phyloP scores from a whole-genome alignment of 2,329 filamentous ascomycete genomes.

The Arthrobotrys entomopaga region DNA sequence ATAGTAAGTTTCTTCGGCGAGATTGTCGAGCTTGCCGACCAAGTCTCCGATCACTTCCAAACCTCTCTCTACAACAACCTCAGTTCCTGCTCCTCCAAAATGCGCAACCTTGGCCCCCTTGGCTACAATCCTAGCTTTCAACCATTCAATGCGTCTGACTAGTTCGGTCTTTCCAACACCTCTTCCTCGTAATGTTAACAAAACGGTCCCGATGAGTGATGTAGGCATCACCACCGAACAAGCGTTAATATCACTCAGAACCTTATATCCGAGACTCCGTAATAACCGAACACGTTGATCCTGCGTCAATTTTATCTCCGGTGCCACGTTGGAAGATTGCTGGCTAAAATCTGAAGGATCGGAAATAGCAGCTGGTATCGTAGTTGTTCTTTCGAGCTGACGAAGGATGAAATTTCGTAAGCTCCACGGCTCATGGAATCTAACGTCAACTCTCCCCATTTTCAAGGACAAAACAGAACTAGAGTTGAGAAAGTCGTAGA shows the following conservation, averaged over 20 bases:
- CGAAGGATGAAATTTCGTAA: slow-evolving; percentile 81
- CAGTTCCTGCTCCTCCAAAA: slow-evolving; percentile 82
- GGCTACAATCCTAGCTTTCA: slow-evolving; percentile 79
- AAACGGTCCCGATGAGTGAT: slow-evolving; percentile 89
- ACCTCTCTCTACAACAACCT: slow-evolving; percentile 85
- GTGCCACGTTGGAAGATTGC: slow-evolving; percentile 9
- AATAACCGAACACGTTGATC: slow-evolving; percentile 76
- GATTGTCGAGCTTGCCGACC: slow-evolving; percentile 79
- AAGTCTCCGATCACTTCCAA: slow-evolving; percentile 91
- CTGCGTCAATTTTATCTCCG: slow-evolving; percentile 60
- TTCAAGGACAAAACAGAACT: slow-evolving; percentile 89
- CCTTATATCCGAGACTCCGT: slow-evolving; percentile 87
- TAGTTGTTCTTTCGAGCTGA: slow-evolving; percentile 68
- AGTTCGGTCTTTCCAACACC: slow-evolving; percentile 90
- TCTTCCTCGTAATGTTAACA: slow-evolving; percentile 88
- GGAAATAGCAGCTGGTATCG: slow-evolving; percentile 61
- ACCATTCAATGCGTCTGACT: slow-evolving; percentile 87
- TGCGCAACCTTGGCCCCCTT: slow-evolving; percentile 88
- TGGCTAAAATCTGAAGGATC: neutral
- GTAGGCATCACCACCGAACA: slow-evolving; percentile 99
- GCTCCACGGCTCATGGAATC: slow-evolving; percentile 97
- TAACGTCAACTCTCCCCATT: slow-evolving; percentile 89
- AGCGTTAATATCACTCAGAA: slow-evolving; percentile 91
- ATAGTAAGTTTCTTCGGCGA: slow-evolving; percentile 92
- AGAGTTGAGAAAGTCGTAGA: slow-evolving; percentile 86